These are phyloP conservation scores for Rutstroemia sp. DNA, from an alignment of 2,329 filamentous ascomycete genomes.

Conservation along the genomic window DNA sequence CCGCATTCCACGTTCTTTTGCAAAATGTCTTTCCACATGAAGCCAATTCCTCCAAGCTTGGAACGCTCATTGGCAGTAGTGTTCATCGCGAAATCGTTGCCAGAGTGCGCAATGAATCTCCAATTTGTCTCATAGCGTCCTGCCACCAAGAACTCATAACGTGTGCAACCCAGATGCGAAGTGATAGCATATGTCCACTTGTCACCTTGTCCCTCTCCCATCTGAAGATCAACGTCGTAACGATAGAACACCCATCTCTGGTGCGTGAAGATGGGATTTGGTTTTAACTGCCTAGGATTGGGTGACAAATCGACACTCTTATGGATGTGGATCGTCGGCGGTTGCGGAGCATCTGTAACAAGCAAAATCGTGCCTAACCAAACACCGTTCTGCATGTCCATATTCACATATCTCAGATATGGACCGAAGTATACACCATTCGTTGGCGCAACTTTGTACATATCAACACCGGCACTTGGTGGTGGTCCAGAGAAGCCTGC, in stretches of 20 bases:
- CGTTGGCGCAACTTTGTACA: constrained; percentile 88
- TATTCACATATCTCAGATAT: constrained; percentile 91
- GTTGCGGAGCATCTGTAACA: constrained; percentile 83
- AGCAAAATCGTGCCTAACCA: constrained; percentile 94
- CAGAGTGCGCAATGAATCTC: constrained; percentile 93
- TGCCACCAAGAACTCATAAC: constrained; percentile 94
- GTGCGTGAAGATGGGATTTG: constrained; percentile 77
- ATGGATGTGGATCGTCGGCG: constrained; percentile 93
- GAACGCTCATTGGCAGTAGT: constrained; percentile 81
- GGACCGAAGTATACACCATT: constrained; percentile 98
- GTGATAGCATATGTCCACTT: constrained; percentile 99
- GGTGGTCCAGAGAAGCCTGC: constrained; percentile 87
- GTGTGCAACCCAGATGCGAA: constrained; percentile 92
- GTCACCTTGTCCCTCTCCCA: constrained; percentile 73
- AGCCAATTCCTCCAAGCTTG: constrained; percentile 79
- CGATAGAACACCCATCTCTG: constrained; percentile 95
- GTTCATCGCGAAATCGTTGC: constrained; percentile 87
- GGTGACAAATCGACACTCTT: constrained; percentile 84
- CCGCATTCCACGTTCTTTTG: constrained; percentile 96
- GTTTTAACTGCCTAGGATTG: constrained; percentile 79
- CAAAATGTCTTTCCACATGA: constrained; percentile 99
- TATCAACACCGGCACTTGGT: constrained; percentile 78
- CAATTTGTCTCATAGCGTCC: constrained; percentile 85
- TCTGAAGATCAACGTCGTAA: constrained; percentile 83
- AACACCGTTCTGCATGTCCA: constrained; percentile 84